phyloP scores from a whole-genome alignment of 2,329 filamentous ascomycete species.

The Colletotrichum caudatum region DNA sequence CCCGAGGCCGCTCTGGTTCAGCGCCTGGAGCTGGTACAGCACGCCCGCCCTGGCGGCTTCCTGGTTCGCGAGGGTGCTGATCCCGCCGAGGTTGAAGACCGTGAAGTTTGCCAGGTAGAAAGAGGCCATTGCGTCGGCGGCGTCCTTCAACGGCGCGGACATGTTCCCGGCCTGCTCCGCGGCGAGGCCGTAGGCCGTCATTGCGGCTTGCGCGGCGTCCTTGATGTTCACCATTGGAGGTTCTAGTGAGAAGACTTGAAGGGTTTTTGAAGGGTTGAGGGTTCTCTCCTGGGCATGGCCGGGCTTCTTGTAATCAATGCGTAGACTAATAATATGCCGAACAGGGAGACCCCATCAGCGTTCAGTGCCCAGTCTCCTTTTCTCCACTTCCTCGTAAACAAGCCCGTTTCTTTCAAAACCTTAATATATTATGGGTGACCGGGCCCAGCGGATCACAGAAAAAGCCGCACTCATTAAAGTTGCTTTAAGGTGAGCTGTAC shows the following conservation, averaged over 20 bases:
- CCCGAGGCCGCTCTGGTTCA: conserved; percentile 40
- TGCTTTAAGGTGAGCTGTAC: too few species aligned
- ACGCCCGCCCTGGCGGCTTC: neutral
- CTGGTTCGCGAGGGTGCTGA: neutral
- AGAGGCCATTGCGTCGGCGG: neutral
- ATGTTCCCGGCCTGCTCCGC: conserved; percentile 14
- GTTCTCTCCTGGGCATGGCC: neutral
- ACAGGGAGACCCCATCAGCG: too few species aligned
- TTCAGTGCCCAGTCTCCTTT: neutral
- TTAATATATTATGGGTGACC: too few species aligned
- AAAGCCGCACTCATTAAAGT: too few species aligned
- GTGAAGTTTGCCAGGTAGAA: conserved; percentile 36
- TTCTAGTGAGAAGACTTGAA: neutral
- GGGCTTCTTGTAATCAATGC: neutral
- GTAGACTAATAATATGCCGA: too few species aligned
- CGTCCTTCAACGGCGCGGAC: conserved; percentile 1
- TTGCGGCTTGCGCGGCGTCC: conserved; percentile 24
- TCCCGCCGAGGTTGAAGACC: conserved; percentile 12
- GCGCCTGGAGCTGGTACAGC: neutral
- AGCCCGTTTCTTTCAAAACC: neutral
- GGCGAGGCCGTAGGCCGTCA: conserved; percentile 27
- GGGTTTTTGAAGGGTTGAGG: too few species aligned
- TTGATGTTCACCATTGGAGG: conserved; percentile 27
- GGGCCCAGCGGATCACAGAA: too few species aligned
- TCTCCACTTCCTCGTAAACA: neutral